Evolutionary conservation across 768 basidiomycete species (phyloP).

Genomic region (Cystobasidiopsis lactophilus): DNA sequence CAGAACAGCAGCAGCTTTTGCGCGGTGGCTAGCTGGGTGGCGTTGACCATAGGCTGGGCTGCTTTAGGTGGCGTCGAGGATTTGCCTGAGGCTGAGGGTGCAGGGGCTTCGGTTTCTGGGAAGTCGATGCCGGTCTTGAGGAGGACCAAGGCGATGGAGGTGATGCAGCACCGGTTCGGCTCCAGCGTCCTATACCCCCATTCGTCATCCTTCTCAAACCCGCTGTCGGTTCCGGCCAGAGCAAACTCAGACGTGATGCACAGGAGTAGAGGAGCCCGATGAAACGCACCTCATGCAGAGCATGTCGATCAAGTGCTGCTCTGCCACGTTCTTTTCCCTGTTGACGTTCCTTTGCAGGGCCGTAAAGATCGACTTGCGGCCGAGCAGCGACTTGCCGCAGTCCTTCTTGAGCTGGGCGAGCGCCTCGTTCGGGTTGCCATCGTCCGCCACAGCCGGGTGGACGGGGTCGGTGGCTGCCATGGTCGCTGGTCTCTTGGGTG

Average conservation of each 20-base stretch:
- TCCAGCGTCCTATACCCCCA: slow-evolving; percentile 96
- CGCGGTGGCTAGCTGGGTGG: slow-evolving; percentile 83
- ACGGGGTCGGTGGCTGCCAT: slow-evolving; percentile 4
- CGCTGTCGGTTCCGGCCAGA: slow-evolving; percentile 32
- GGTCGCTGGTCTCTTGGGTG: slow-evolving; percentile 34
- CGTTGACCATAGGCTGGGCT: slow-evolving; percentile 36
- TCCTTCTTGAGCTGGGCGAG: slow-evolving; percentile 61
- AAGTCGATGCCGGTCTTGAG: slow-evolving; percentile 92
- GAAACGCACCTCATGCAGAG: slow-evolving; percentile 78
- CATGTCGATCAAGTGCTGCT: slow-evolving; percentile 99
- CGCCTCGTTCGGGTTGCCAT: slow-evolving; percentile 55
- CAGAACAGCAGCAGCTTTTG: slow-evolving; percentile 94
- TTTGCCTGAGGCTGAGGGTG: slow-evolving; percentile 1
- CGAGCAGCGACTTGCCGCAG: slow-evolving; percentile 70
- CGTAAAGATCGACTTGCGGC: slow-evolving; percentile 81
- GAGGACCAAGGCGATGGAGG: slow-evolving; percentile 87
- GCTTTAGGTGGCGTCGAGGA: not conserved
- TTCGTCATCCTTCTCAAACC: slow-evolving; percentile 88
- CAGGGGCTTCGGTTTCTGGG: slow-evolving; percentile 24
- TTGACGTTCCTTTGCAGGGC: slow-evolving; percentile 96
- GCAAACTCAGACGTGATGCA: not conserved
- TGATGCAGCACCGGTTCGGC: slow-evolving; percentile 89
- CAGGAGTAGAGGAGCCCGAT: slow-evolving; percentile 1
- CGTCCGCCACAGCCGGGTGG: slow-evolving; percentile 37
- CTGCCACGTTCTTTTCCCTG: slow-evolving; percentile 95